Conservation (phyloP, 192 early-diverging fungal genomes). For the Diversispora epigaea region DNA sequence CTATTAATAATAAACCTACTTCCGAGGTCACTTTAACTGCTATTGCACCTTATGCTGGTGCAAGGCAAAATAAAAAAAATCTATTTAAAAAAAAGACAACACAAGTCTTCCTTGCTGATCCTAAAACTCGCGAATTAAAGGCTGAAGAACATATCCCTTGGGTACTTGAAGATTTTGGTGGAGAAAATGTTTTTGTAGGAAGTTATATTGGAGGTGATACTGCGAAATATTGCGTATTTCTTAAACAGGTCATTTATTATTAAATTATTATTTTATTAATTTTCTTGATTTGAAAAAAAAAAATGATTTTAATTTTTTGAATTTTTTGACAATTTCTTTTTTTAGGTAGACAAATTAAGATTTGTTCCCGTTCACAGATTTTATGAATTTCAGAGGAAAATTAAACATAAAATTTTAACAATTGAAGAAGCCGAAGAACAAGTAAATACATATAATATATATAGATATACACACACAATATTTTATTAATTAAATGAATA, state of each 20-base stretch:
- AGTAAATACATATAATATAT: neutral
- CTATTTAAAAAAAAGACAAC: conserved; percentile 80
- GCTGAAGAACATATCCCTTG: conserved; percentile 75
- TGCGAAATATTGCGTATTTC: conserved; percentile 70
- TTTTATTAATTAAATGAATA: neutral
- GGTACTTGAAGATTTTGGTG: conserved; percentile 76
- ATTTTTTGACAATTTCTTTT: neutral
- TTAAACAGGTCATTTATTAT: conserved; percentile 59
- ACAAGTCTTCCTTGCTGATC: conserved; percentile 50
- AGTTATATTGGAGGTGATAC: conserved; percentile 69
- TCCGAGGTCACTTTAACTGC: conserved; percentile 60
- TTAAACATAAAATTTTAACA: conserved; percentile 62
- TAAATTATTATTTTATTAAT: neutral
- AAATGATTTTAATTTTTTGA: neutral
- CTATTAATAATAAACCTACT: conserved; percentile 39
- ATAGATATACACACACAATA: neutral
- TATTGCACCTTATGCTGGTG: conserved; percentile 74
- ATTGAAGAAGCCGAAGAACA: conserved; percentile 76
- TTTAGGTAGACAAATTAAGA: conserved; percentile 25
- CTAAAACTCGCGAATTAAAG: conserved; percentile 43
- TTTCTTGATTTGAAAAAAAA: neutral
- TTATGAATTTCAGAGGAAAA: conserved; percentile 75
- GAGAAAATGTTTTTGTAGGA: conserved; percentile 64
- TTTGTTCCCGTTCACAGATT: conserved; percentile 72
- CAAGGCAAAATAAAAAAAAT: conserved; percentile 73